Evolutionary conservation across 345 rosid genomes (phyloP).

Genomic region (Carallia pectinifolia): DNA sequence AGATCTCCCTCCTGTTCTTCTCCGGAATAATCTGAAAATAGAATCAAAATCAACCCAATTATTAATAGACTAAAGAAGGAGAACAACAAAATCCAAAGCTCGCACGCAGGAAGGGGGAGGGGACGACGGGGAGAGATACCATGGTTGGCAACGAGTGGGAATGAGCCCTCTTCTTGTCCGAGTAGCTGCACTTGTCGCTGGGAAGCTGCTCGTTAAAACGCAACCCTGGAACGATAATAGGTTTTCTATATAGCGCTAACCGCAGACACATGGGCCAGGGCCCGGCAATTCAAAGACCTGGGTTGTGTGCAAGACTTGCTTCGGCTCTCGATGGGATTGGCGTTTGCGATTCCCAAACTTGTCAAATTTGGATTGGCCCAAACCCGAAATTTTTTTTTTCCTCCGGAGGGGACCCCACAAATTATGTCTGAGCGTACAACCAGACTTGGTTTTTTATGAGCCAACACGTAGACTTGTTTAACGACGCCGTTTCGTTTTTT

Average conservation of each 20-base stretch:
- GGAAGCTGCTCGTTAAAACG: not conserved
- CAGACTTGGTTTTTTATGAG: too few species aligned
- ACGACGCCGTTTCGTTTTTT: too few species aligned
- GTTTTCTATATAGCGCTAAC: not conserved
- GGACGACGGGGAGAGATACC: not conserved
- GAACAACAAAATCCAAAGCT: not conserved
- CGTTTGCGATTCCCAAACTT: too few species aligned
- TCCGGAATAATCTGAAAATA: conserved; percentile 27
- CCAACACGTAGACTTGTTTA: too few species aligned
- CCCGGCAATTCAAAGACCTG: not conserved
- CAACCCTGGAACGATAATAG: conserved; percentile 10
- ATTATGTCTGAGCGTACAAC: too few species aligned
- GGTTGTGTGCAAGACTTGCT: not conserved
- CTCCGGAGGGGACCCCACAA: too few species aligned
- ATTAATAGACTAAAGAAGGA: not conserved
- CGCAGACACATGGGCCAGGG: not conserved
- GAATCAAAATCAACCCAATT: not conserved
- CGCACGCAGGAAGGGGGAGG: not conserved
- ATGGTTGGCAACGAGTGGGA: not conserved
- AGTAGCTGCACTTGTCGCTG: conserved; percentile 2
- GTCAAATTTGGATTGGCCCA: too few species aligned
- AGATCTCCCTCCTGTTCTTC: conserved; percentile 34
- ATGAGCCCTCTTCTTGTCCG: not conserved
- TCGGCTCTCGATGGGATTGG: too few species aligned
- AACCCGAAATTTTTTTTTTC: too few species aligned